These are phyloP conservation scores for Triticum urartu DNA, from an alignment of 176 grass and related monocot species.

Conservation along the genomic window DNA sequence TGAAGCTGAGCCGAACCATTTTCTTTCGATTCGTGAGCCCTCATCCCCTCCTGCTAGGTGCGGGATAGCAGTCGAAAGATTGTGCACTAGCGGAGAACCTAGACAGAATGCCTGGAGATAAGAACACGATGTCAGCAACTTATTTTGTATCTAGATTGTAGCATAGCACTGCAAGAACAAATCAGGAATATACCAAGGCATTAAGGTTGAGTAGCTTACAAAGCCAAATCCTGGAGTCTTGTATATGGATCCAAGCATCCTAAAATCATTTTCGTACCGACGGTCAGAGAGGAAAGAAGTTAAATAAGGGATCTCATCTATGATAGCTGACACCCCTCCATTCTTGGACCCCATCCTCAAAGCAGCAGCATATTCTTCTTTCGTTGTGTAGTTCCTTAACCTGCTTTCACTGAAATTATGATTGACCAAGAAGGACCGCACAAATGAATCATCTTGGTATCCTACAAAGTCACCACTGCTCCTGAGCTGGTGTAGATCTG, in stretches of 20 bases:
- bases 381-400: slow-evolving; percentile 33
- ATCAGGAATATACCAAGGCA: neutral
- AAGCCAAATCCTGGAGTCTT: slow-evolving; percentile 66
- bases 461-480: slow-evolving; percentile 35
- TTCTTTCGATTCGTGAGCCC: slow-evolving; percentile 14
- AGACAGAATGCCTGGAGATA: slow-evolving; percentile 41
- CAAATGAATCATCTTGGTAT: slow-evolving; percentile 51
- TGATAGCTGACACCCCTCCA: neutral
- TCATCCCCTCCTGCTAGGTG: slow-evolving; percentile 11
- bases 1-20: slow-evolving; percentile 27
- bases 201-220: slow-evolving; percentile 41
- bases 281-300: slow-evolving; percentile 39
- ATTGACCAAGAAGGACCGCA: slow-evolving; percentile 10
- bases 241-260: slow-evolving; percentile 45
- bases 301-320: slow-evolving; percentile 62
- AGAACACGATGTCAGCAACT: neutral
- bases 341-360: neutral
- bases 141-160: neutral
- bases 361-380: too few relatives aligned
- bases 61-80: slow-evolving; percentile 49
- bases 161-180: neutral
- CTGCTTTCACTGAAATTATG: slow-evolving; percentile 20
- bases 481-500: slow-evolving; percentile 35
- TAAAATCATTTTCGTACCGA: slow-evolving; percentile 21
- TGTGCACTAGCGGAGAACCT: slow-evolving; percentile 35